These are phyloP conservation scores for Dictyostelium purpureum DNA, from an alignment of 78 protist genomes.

Conservation along the genomic window DNA sequence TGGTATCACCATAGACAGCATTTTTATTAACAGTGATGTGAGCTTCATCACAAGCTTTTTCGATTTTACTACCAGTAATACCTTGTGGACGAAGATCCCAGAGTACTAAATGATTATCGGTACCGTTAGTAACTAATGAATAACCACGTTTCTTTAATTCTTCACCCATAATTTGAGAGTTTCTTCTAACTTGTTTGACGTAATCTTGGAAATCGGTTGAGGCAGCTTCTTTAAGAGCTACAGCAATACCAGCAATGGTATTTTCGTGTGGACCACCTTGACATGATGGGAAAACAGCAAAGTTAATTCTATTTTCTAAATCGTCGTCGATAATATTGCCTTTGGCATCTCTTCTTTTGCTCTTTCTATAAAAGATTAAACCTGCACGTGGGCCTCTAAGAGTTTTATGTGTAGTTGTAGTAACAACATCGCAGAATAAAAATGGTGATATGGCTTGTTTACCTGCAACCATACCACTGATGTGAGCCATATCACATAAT, in stretches of 20 bases:
- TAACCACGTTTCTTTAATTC: slow-evolving; percentile 90
- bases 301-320: slow-evolving; percentile 87
- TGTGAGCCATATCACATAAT: slow-evolving; percentile 99
- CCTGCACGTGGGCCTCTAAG: slow-evolving; percentile 99
- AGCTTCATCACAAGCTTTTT: slow-evolving; percentile 92
- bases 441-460: slow-evolving; percentile 89
- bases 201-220: slow-evolving; percentile 94
- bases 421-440: slow-evolving; percentile 97
- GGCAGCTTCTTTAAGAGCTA: slow-evolving; percentile 92
- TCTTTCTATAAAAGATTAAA: slow-evolving; percentile 98
- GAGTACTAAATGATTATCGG: slow-evolving; percentile 98
- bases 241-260: slow-evolving; percentile 97
- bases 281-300: slow-evolving; percentile 96
- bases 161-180: slow-evolving; percentile 89
- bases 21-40: slow-evolving; percentile 98
- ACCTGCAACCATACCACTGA: slow-evolving; percentile 97
- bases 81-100: slow-evolving; percentile 94
- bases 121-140: slow-evolving; percentile 96
- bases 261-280: slow-evolving; percentile 99
- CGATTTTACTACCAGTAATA: slow-evolving; percentile 95
- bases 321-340: slow-evolving; percentile 75
- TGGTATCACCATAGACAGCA: slow-evolving; percentile 95
- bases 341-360: slow-evolving; percentile 28
- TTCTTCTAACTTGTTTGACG: slow-evolving; percentile 85
- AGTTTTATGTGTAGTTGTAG: slow-evolving; percentile 99